These are phyloP conservation scores for Phytophthora lateralis DNA, from an alignment of 352 stramenopile species.

Conservation along the genomic window DNA sequence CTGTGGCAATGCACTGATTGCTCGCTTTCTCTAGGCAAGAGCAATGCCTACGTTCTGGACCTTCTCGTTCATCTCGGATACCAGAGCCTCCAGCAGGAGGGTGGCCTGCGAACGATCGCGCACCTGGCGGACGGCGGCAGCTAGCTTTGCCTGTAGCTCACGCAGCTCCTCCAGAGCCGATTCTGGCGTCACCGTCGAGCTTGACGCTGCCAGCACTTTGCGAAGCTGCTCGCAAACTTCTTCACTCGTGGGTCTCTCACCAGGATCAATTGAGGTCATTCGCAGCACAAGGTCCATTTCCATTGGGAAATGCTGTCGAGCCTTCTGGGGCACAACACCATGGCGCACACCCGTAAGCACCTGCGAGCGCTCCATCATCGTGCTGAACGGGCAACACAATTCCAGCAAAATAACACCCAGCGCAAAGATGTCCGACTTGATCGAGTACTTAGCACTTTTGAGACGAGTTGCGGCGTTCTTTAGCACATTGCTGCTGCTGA, in stretches of 20 bases:
- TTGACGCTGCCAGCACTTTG: constrained; percentile 46
- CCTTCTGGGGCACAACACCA: constrained; percentile 75
- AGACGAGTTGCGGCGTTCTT: constrained; percentile 47
- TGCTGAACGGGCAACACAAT: constrained; percentile 80
- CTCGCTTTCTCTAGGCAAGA: constrained; percentile 43
- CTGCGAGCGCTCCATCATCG: constrained; percentile 88
- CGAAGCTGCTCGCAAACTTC: constrained; percentile 66
- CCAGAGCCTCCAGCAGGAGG: constrained; percentile 61
- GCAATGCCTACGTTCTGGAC: constrained; percentile 64
- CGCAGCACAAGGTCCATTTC: constrained; percentile 78
- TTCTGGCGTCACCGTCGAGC: constrained; percentile 35
- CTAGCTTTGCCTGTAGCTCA: constrained; percentile 63
- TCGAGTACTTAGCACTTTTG: constrained; percentile 83
- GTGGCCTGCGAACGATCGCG: constrained; percentile 65
- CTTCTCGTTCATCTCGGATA: constrained; percentile 76
- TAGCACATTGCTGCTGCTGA: constrained; percentile 44
- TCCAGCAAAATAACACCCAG: constrained; percentile 86
- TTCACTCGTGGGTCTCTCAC: constrained; percentile 60
- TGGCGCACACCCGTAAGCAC: constrained; percentile 80
- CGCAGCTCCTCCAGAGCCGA: constrained; percentile 68
- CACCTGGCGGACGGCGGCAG: constrained; percentile 57
- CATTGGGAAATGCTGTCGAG: constrained; percentile 59
- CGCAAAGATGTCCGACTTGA: constrained; percentile 88
- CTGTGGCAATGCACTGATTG: constrained; percentile 1
- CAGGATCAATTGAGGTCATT: constrained; percentile 80